Percentiles rank a stretch among this genome's conserved stretches.
phyloP scores from a whole-genome alignment of 257 asterid genomes.

The Nicotiana benthamiana region DNA sequence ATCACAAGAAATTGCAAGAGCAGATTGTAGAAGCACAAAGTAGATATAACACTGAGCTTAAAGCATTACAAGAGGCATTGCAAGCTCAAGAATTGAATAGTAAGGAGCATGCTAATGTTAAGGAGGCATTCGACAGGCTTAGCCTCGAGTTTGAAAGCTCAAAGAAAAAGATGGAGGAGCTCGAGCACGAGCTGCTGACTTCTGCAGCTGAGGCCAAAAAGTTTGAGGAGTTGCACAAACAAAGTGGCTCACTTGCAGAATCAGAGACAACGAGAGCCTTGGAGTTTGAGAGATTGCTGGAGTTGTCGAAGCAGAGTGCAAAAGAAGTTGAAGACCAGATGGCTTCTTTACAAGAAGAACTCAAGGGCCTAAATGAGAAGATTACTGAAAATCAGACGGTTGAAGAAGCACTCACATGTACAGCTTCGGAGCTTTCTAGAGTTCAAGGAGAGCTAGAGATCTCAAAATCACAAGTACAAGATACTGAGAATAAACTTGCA shows the following conservation, averaged over 20 bases:
- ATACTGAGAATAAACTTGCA: slow-evolving; percentile 54
- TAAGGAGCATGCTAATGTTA: slow-evolving; percentile 44
- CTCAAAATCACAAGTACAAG: slow-evolving; percentile 54
- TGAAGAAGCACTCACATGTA: slow-evolving; percentile 51
- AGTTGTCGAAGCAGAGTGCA: slow-evolving; percentile 46
- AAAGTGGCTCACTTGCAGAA: slow-evolving; percentile 66
- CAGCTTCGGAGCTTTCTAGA: slow-evolving; percentile 47
- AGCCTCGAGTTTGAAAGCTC: slow-evolving; percentile 63
- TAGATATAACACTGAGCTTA: slow-evolving; percentile 43
- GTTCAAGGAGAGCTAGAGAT: slow-evolving; percentile 55
- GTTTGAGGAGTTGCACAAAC: slow-evolving; percentile 67
- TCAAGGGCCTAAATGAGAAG: slow-evolving; percentile 41
- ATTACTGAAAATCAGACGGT: slow-evolving; percentile 52
- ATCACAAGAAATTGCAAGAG: slow-evolving; percentile 44
- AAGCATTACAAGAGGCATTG: slow-evolving; percentile 51
- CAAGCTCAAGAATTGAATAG: slow-evolving; percentile 46
- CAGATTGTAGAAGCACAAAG: slow-evolving; percentile 50
- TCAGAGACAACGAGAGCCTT: slow-evolving; percentile 52
- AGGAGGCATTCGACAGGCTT: slow-evolving; percentile 52
- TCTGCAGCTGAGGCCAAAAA: slow-evolving; percentile 51
- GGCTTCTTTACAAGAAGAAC: slow-evolving; percentile 48
- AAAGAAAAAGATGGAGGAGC: slow-evolving; percentile 53
- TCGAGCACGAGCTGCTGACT: slow-evolving; percentile 40
- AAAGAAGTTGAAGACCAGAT: slow-evolving; percentile 57
- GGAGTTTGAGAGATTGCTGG: slow-evolving; percentile 67